phyloP scores from a whole-genome alignment of 2,329 filamentous ascomycete species.

The Colletotrichum brevisporum region DNA sequence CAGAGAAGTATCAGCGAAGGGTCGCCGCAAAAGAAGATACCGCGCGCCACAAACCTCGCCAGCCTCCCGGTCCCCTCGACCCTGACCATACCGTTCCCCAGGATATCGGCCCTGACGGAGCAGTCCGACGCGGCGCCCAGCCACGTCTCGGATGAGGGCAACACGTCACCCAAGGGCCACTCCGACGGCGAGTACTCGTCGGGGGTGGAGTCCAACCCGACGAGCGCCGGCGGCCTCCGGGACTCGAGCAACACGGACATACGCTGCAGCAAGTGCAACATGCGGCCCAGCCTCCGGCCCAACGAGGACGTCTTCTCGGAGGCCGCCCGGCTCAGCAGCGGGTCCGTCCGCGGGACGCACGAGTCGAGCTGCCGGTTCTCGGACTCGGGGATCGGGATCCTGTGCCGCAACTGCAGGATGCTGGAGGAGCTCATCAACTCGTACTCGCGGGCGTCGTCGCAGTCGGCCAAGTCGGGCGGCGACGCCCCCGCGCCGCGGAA shows the following conservation, averaged over 20 bases:
- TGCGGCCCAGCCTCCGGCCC: constrained; percentile 29
- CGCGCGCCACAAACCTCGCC: neutral
- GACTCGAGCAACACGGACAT: constrained; percentile 30
- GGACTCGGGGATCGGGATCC: constrained; percentile 36
- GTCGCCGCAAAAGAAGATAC: neutral
- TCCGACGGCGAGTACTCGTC: constrained; percentile 36
- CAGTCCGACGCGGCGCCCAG: constrained; percentile 21
- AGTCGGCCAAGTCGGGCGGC: constrained; percentile 4
- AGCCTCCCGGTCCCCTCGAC: constrained; percentile 17
- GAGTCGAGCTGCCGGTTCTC: constrained; percentile 31
- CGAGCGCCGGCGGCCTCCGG: constrained; percentile 24
- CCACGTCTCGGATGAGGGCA: neutral
- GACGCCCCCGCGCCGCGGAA: neutral
- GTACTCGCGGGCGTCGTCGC: constrained; percentile 33
- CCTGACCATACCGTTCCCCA: constrained; percentile 30
- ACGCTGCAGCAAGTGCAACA: constrained; percentile 38
- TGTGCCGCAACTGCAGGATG: constrained; percentile 34
- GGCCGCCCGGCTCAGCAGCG: constrained; percentile 5
- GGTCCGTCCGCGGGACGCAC: neutral
- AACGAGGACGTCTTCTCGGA: constrained; percentile 25
- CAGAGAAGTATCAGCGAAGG: constrained; percentile 11
- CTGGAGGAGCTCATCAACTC: constrained; percentile 37
- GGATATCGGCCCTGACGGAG: constrained; percentile 35
- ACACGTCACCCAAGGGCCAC: constrained; percentile 7
- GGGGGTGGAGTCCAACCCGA: constrained; percentile 32